A percentile compares a stretch with the other conserved stretches of the same genome.
Conservation (phyloP, 805 yeast genomes). For the Sugiyamaella mastotermitis region DNA sequence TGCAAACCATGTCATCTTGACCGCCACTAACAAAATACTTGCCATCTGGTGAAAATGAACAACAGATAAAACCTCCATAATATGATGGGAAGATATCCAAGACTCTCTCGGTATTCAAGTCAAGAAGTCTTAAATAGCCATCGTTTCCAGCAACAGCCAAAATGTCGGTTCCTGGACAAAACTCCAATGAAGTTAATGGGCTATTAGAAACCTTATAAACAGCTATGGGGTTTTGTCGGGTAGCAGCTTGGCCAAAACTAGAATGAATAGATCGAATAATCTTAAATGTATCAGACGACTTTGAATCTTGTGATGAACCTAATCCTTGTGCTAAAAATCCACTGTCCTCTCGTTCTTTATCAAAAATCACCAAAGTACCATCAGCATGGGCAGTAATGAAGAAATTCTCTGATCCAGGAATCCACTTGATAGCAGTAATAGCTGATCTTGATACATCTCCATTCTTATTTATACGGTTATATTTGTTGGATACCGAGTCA, state of each 20-base stretch:
- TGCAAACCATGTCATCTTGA: constrained; percentile 45
- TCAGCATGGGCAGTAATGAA: constrained; percentile 57
- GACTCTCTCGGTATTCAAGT: constrained; percentile 38
- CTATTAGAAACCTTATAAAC: constrained; percentile 57
- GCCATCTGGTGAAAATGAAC: constrained; percentile 53
- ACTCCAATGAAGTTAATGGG: constrained; percentile 46
- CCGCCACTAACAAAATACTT: constrained; percentile 42
- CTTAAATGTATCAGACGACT: constrained; percentile 19
- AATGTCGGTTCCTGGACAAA: constrained; percentile 35
- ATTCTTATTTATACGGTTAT: constrained; percentile 47
- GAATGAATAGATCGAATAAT: constrained; percentile 13
- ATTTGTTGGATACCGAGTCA: constrained; percentile 45
- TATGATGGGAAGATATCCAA: constrained; percentile 57
- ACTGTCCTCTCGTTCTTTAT: constrained; percentile 44
- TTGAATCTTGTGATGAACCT: constrained; percentile 16
- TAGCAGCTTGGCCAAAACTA: background rate
- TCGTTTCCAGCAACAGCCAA: constrained; percentile 46
- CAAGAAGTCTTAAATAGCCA: constrained; percentile 56
- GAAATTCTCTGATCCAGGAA: constrained; percentile 36
- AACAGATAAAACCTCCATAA: constrained; percentile 56
- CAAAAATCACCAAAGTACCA: constrained; percentile 52
- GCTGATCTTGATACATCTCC: constrained; percentile 40
- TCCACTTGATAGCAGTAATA: constrained; percentile 44
- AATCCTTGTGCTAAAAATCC: constrained; percentile 16
- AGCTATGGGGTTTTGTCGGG: constrained; percentile 42